Base-by-base conservation (phyloP, 108 stramenopile species). In the Cyclotella baltica region DNA sequence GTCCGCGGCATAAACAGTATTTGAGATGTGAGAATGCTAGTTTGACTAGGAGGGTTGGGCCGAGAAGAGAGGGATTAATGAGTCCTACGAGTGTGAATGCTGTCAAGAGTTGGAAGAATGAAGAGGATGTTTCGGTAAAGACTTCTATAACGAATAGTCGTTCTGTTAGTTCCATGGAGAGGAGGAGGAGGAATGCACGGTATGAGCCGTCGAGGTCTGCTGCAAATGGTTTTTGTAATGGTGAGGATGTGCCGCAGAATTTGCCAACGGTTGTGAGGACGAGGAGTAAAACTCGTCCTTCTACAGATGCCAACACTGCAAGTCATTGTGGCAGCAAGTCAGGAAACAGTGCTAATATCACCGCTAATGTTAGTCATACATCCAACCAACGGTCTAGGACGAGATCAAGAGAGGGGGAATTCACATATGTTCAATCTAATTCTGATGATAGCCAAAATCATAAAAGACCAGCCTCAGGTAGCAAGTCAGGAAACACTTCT, bases 81-180 rank as follows among this genome's bases (percentile, higher is more conserved):
- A 36, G 34, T 36, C 61, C 61, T 16, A 36, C 34, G 2, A 36
- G 34, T 25, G 25, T 62, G 5, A 62, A 62, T 62, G 61, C 61
- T 20, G 61, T 62, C 18, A 62, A 19, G 36, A 36, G 34, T 36
- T 62, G 6, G 61, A 62, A 62, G 19, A 1, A 19, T 16, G 67
- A 51, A 5, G 67, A 67, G 15, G 48, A 67, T 1, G 19, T 31
- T 4, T 67, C 67, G 11, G 37, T 67, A 27, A 34, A n/a, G 15
- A 67, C 67, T 28, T 50, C 67, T 5, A 67, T 67, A 19, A 67
- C 67, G n/a, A 67, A 50, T 23, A 52, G 48, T 67, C 67, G 67
- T 0, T 67, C 48, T 29, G 31, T 67, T 31, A 23, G 50, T 2
- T 52, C 67, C 10, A 29, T 28, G 10, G 37, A 38, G 50, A 34